phyloP scores from a whole-genome alignment of 1,284 basidiomycete species.

The Coriolopsis trogii region DNA sequence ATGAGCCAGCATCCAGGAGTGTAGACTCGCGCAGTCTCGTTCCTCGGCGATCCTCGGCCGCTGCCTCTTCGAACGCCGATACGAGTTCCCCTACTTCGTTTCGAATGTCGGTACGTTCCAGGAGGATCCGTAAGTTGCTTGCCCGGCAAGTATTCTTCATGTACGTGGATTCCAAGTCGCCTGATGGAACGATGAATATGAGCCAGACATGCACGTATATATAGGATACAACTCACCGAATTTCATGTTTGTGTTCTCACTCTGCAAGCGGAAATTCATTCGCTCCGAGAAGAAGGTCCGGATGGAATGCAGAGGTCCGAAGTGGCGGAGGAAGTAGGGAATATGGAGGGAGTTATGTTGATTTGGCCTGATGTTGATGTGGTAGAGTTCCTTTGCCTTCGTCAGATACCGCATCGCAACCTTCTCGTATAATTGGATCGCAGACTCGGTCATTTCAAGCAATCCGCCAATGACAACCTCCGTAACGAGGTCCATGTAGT shows the following conservation, averaged over 20 bases:
- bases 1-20: not conserved
- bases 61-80: constrained; percentile 1
- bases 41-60: constrained; percentile 12
- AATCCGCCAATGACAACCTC: constrained; percentile 32
- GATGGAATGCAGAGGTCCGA: constrained; percentile 40
- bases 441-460: constrained; percentile 26
- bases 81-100: constrained; percentile 3
- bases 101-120: constrained; percentile 2
- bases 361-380: constrained; percentile 31
- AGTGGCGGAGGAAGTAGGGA: constrained; percentile 31
- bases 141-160: constrained; percentile 18
- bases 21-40: constrained; percentile 8
- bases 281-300: constrained; percentile 38
- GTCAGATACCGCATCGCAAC: constrained; percentile 30
- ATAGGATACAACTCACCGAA: constrained; percentile 6
- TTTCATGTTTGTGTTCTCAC: constrained; percentile 34
- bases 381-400: constrained; percentile 27
- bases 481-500: constrained; percentile 36
- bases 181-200: not conserved
- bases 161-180: constrained; percentile 19
- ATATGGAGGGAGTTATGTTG: constrained; percentile 41
- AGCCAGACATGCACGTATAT: not conserved
- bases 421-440: constrained; percentile 25
- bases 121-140: constrained; percentile 11
- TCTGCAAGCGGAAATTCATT: constrained; percentile 38